phyloP scores from a whole-genome alignment of 257 asterid genomes.

The Craterostigma plantagineum region DNA sequence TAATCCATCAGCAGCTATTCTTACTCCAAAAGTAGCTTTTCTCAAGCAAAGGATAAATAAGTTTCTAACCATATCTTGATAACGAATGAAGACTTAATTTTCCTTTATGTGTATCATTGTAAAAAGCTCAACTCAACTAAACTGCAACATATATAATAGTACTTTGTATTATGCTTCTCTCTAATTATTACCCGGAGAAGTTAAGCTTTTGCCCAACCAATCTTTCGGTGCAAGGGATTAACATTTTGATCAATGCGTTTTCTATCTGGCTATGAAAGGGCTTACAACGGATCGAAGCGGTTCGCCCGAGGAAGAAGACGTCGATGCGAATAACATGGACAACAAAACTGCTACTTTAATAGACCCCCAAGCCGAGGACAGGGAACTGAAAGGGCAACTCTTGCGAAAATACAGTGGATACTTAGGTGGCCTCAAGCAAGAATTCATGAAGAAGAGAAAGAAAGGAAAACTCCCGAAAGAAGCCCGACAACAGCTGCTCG shows the following conservation, averaged over 20 bases:
- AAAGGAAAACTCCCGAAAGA: constrained; percentile 98
- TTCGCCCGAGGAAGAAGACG: constrained; percentile 53
- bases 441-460: constrained; percentile 99
- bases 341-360: constrained; percentile 18
- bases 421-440: constrained; percentile 86
- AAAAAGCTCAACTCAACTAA: not conserved
- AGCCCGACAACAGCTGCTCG: constrained; percentile 74
- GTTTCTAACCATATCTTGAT: too few species aligned
- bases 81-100: too few species aligned
- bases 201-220: too few species aligned
- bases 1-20: too few species aligned
- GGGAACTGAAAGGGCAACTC: constrained; percentile 78
- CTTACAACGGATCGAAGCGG: too few species aligned
- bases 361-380: constrained; percentile 81
- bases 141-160: not conserved
- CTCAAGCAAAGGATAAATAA: too few species aligned
- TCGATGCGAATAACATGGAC: too few species aligned
- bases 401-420: constrained; percentile 92
- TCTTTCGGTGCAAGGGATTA: too few species aligned
- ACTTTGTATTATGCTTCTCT: too few species aligned
- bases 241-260: not conserved
- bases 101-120: too few species aligned
- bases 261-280: constrained; percentile 13
- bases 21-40: too few species aligned
- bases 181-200: too few species aligned